Percentiles rank a stretch among this genome's conserved stretches.
Conservation (phyloP, 176 grass and related monocot genomes). For the Bonia amplexicaulis region DNA sequence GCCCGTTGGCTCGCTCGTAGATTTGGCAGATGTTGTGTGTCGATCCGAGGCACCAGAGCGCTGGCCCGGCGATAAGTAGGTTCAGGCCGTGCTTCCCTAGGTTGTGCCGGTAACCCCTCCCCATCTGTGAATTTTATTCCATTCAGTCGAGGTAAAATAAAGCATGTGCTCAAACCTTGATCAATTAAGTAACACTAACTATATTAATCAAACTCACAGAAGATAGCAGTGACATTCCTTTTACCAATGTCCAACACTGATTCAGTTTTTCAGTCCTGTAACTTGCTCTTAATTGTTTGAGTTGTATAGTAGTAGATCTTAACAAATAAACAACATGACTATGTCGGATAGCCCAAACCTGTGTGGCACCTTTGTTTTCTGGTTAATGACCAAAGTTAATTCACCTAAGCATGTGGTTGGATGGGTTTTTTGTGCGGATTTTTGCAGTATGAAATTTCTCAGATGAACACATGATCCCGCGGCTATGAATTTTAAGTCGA, state of each 20-base stretch:
- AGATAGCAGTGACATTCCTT: neutral
- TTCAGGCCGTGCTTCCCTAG: constrained; percentile 63
- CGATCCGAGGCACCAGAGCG: constrained; percentile 62
- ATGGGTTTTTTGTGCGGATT: neutral
- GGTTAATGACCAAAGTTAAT: neutral
- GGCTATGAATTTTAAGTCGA: neutral
- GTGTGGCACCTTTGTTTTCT: neutral
- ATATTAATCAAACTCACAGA: neutral
- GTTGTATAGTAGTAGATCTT: neutral
- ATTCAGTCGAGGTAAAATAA: neutral
- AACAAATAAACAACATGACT: too few relatives aligned
- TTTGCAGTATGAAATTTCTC: neutral
- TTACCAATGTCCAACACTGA: neutral
- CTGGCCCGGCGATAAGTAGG: constrained; percentile 57
- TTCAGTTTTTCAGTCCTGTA: neutral
- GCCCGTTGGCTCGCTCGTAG: constrained; percentile 64
- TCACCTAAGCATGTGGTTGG: neutral
- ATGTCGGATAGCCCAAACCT: too few relatives aligned
- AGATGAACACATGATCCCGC: neutral
- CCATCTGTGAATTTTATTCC: constrained; percentile 28
- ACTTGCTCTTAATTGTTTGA: neutral
- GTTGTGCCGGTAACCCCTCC: constrained; percentile 40
- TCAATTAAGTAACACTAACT: neutral
- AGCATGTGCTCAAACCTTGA: neutral
- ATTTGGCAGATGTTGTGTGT: constrained; percentile 66